Percentiles rank a stretch among this genome's conserved stretches.
Evolutionary conservation across 768 basidiomycete genomes (phyloP).

Genomic region (Russula virescens): DNA sequence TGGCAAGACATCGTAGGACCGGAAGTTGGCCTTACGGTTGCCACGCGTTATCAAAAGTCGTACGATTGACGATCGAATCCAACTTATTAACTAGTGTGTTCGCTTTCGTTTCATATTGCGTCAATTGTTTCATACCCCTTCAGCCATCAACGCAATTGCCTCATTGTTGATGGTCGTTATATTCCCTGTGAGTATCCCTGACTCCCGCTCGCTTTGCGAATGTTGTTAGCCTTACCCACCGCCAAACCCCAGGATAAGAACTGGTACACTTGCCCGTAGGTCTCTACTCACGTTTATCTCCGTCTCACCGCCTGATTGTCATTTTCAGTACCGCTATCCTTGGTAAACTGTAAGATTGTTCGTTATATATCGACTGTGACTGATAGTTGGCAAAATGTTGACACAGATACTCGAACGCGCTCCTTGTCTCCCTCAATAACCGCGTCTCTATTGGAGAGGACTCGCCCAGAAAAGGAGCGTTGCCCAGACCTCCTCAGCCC

Average conservation of each 20-base stretch:
- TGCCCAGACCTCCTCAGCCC: neutral
- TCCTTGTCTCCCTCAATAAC: constrained; percentile 13
- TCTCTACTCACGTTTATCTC: neutral
- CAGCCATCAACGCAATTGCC: neutral
- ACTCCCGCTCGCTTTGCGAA: neutral
- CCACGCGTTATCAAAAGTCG: neutral
- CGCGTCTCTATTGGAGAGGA: constrained; percentile 5
- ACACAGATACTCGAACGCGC: constrained; percentile 11
- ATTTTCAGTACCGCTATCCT: constrained; percentile 4
- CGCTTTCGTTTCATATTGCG: neutral
- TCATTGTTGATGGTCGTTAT: neutral
- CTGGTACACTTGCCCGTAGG: constrained; percentile 13
- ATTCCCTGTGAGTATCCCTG: neutral
- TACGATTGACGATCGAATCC: constrained; percentile 13
- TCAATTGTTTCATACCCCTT: neutral
- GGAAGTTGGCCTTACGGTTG: neutral
- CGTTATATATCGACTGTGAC: neutral
- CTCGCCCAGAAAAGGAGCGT: neutral
- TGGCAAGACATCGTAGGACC: neutral
- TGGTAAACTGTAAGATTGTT: constrained; percentile 7
- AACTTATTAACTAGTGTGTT: constrained; percentile 5
- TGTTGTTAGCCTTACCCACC: neutral
- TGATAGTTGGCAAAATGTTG: neutral
- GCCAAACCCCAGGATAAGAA: neutral
- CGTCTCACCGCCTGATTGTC: neutral